Evolutionary conservation across 2,329 filamentous ascomycete genomes (phyloP), one percentile per base, ranked within the genome.

Genomic region (Fusarium goolgardi): DNA sequence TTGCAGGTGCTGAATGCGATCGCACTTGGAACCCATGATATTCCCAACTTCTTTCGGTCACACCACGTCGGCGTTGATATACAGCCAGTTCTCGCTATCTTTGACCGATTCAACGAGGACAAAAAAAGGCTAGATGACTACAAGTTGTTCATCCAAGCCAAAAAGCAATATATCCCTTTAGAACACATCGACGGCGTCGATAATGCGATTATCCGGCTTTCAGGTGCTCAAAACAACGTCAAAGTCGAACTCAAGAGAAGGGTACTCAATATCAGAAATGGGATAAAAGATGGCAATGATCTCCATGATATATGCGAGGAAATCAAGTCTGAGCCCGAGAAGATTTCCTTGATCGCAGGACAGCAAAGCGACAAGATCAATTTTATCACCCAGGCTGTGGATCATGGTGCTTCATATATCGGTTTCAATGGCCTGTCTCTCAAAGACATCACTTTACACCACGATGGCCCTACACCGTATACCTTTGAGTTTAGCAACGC

Each of bases 361-460:
- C 59, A 61, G 29, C 67, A 71, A 47, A 61, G 23, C 0, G 39
- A 59, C 12, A 71, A 71, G 29, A 59, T 71, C 13, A 35, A 32
- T 4, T 55, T 72, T 18, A 34, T 71, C 3, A 5, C 40, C 8
- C 16, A 34, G 1, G 43, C 44, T 16, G 10, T 44, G 3, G 9
- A 15, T 4, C 15, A n/a, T 2, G 67, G 64, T 5, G 64, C 67
- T 12, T 34, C 49, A 7, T 71, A 71, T 21, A 51, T 72, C 5
- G 60, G 67, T 3, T 44, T 63, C 40, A 72, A 72, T 13, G 69
- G 55, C 0, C 35, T 62, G 5, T 50, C 60, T 23, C 34, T 52
- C 0, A 43, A 39, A 0, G 41, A 40, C 10, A 18, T 56, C 13
- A 35, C 5, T 13, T 11, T 49, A 0, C 40, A 41, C 10, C 21